Percentiles rank a stretch among this genome's conserved stretches.
Conservation (phyloP, 2,329 filamentous ascomycete species). For the Aspergillus terreus region DNA sequence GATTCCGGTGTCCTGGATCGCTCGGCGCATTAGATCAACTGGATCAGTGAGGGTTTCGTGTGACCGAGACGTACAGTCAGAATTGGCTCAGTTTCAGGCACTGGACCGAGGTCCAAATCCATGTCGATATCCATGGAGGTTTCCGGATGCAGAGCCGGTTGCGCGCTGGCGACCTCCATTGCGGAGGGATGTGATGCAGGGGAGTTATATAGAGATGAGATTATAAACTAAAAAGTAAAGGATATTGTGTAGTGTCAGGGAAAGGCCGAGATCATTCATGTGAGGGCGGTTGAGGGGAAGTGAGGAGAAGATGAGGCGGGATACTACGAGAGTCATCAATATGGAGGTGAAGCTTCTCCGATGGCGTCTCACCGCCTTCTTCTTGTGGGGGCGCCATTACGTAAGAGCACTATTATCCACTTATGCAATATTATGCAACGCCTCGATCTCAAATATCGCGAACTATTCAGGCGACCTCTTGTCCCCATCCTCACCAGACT, state of each 20-base stretch:
- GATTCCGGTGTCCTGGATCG: too few species aligned
- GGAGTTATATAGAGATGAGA: neutral
- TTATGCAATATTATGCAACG: neutral
- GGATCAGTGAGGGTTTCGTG: neutral
- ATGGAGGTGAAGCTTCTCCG: neutral
- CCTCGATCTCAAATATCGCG: neutral
- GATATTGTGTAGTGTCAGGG: neutral
- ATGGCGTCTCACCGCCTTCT: neutral
- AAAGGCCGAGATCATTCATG: neutral
- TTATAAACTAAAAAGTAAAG: neutral
- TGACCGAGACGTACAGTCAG: slow-evolving; percentile 25
- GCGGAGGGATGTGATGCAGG: neutral
- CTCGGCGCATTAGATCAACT: neutral
- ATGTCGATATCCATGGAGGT: slow-evolving; percentile 58
- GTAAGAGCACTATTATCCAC: too few species aligned
- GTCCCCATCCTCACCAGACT: neutral
- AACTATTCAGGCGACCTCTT: neutral
- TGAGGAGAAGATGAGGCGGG: neutral
- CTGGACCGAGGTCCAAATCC: slow-evolving; percentile 63
- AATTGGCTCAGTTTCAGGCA: slow-evolving; percentile 39
- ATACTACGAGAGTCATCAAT: neutral
- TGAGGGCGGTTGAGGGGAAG: neutral
- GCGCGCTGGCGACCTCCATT: slow-evolving; percentile 9
- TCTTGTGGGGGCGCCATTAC: neutral
- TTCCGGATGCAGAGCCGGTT: slow-evolving; percentile 8